Conservation (phyloP, 2,329 filamentous ascomycete genomes). For the Pezicula neosporulosa region DNA sequence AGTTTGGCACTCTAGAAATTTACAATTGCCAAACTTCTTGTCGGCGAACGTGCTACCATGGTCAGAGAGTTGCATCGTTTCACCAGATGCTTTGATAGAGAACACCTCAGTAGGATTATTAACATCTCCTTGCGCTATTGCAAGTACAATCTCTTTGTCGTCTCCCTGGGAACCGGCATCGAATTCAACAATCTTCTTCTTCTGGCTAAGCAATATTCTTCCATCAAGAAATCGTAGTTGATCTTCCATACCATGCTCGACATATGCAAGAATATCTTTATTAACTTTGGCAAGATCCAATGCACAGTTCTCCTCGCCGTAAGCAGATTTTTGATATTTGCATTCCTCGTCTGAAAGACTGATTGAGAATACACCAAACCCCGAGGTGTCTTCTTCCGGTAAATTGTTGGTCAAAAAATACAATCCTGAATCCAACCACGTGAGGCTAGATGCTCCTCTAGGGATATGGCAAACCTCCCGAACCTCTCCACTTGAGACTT, state of each 20-base stretch:
- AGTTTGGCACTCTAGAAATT: constrained; percentile 22
- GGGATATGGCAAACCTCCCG: neutral
- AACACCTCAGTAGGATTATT: constrained; percentile 28
- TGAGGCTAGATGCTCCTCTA: neutral
- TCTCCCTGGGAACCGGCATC: constrained; percentile 7
- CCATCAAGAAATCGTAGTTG: constrained; percentile 4
- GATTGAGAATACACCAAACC: constrained; percentile 1
- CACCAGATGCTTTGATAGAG: constrained; percentile 16
- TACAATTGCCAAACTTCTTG: constrained; percentile 17
- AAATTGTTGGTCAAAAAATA: neutral
- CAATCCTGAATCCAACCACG: neutral
- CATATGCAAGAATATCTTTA: constrained; percentile 11
- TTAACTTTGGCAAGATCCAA: constrained; percentile 11
- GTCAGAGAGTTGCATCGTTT: constrained; percentile 13
- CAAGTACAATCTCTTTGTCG: constrained; percentile 19
- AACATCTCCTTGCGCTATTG: constrained; percentile 23
- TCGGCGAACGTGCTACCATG: constrained; percentile 20
- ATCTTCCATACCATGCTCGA: constrained; percentile 4
- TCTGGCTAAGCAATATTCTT: constrained; percentile 1
- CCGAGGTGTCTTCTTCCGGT: neutral
- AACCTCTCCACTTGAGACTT: neutral
- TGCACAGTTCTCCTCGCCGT: constrained; percentile 2
- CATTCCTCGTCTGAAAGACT: neutral
- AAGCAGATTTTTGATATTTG: constrained; percentile 17
- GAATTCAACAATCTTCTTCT: constrained; percentile 12